Evolutionary conservation across 805 yeast genomes (phyloP).

Genomic region (Lipomyces orientalis): DNA sequence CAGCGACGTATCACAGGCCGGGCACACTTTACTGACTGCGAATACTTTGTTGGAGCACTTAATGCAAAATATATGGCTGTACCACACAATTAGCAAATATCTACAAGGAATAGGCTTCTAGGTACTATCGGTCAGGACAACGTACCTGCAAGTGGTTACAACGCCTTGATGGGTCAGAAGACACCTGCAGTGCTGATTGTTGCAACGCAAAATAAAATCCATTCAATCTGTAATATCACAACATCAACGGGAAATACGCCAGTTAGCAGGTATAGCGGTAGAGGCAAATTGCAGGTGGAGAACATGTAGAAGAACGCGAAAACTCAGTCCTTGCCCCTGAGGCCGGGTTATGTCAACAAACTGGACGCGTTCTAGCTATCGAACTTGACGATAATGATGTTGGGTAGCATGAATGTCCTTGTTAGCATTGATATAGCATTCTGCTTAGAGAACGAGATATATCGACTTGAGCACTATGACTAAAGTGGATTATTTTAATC

Average conservation of each 20-base stretch:
- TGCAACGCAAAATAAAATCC: conserved; percentile 28
- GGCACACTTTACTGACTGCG: conserved; percentile 14
- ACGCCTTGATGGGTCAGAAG: conserved; percentile 22
- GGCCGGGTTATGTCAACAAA: neutral
- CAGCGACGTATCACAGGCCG: conserved; percentile 23
- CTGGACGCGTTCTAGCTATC: neutral
- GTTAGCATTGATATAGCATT: neutral
- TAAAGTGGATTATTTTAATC: neutral
- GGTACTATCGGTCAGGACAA: neutral
- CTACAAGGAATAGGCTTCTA: neutral
- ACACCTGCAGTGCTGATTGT: conserved; percentile 18
- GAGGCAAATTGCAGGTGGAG: neutral
- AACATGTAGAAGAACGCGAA: neutral
- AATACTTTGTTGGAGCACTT: conserved; percentile 20
- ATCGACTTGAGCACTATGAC: neutral
- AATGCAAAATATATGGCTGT: conserved; percentile 26
- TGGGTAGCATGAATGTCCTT: neutral
- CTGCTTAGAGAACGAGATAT: neutral
- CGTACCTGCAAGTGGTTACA: conserved; percentile 33
- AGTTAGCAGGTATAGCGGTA: neutral
- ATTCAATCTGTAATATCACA: conserved; percentile 1
- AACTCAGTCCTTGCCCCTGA: neutral
- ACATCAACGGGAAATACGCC: neutral
- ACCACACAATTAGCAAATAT: neutral
- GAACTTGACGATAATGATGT: neutral